Percentiles rank a stretch among this genome's conserved stretches.
Evolutionary conservation across 306 rosid genomes (phyloP).

Genomic region (Cucurbita pepo): DNA sequence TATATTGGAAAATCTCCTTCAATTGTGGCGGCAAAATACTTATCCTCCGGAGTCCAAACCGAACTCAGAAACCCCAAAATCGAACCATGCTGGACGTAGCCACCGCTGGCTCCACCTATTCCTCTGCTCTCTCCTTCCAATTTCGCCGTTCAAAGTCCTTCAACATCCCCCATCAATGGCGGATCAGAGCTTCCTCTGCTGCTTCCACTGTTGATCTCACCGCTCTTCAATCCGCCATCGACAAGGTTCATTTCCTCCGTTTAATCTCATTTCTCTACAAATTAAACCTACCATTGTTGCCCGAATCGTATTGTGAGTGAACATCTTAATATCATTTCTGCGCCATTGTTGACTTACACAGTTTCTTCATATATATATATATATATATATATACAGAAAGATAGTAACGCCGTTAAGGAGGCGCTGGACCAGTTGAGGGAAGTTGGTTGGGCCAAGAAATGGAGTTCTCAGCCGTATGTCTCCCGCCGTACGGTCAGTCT

Average conservation of each 20-base stretch:
- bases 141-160: conserved; percentile 2
- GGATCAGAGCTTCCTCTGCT: conserved; percentile 42
- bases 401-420: conserved; percentile 63
- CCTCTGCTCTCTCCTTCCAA: background rate
- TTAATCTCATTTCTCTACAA: background rate
- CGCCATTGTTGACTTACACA: background rate
- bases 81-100: background rate
- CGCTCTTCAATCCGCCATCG: conserved; percentile 59
- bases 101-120: background rate
- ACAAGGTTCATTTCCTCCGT: conserved; percentile 28
- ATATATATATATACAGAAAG: conserved; percentile 38
- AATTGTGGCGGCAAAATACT: conserved; percentile 10
- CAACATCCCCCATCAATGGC: conserved; percentile 18
- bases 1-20: background rate
- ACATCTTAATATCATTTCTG: too few species aligned
- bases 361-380: background rate
- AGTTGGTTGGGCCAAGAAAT: conserved; percentile 86
- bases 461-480: conserved; percentile 93
- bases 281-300: too few species aligned
- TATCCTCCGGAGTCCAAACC: background rate
- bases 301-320: too few species aligned
- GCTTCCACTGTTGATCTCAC: conserved; percentile 68
- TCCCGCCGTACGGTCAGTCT: conserved; percentile 93
- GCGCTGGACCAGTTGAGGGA: conserved; percentile 67
- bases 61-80: background rate